phyloP scores from a whole-genome alignment of 1,139 yeast genomes.

The Nadsonia starkeyi-henricii region DNA sequence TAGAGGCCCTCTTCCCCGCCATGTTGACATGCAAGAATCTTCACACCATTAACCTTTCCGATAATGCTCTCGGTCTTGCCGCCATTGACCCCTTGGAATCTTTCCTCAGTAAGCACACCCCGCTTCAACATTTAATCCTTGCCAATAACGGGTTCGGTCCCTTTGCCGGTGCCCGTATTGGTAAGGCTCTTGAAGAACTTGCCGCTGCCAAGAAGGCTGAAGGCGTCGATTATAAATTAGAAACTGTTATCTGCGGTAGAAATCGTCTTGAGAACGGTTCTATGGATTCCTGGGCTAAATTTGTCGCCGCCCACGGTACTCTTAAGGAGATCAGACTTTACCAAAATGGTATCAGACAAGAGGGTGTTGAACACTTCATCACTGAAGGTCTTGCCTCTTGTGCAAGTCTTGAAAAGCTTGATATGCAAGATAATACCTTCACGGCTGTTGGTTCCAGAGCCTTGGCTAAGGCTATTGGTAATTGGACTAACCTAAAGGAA shows the following conservation, averaged over 20 bases:
- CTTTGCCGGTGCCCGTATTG: conserved; percentile 88
- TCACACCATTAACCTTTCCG: conserved; percentile 69
- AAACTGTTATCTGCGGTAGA: conserved; percentile 89
- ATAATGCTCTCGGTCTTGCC: conserved; percentile 93
- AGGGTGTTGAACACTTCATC: conserved; percentile 67
- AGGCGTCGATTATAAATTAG: conserved; percentile 30
- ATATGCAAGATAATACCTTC: conserved; percentile 89
- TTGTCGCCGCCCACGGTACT: conserved; percentile 63
- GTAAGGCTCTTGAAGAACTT: conserved; percentile 63
- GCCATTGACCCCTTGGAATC: conserved; percentile 81
- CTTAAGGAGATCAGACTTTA: conserved; percentile 67
- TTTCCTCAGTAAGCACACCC: conserved; percentile 59
- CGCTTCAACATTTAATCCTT: conserved; percentile 71
- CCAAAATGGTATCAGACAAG: conserved; percentile 94
- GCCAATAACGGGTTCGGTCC: conserved; percentile 98
- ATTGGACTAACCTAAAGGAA: conserved; percentile 52
- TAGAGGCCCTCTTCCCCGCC: conserved; percentile 58
- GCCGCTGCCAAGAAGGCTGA: conserved; percentile 44
- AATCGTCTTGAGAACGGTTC: conserved; percentile 95
- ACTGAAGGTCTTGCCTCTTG: conserved; percentile 56
- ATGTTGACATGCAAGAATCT: conserved; percentile 55
- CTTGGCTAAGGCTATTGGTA: conserved; percentile 42
- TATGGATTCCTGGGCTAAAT: conserved; percentile 42
- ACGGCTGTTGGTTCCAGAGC: conserved; percentile 73
- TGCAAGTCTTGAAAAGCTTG: conserved; percentile 50